Evolutionary conservation across 2,329 filamentous ascomycete genomes (phyloP).

Genomic region (Neoascochyta sp.): DNA sequence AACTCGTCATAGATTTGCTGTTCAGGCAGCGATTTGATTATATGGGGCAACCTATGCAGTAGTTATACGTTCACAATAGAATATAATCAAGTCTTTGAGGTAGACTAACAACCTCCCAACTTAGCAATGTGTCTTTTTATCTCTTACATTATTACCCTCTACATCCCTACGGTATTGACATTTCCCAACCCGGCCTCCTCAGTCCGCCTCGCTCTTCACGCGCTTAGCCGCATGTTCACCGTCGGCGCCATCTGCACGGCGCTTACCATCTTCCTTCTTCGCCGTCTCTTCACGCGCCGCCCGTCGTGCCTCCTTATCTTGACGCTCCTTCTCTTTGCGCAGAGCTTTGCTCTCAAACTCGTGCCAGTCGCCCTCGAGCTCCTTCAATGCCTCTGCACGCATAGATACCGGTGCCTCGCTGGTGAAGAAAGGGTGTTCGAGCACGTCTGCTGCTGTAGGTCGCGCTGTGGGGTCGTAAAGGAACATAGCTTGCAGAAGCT

Average conservation of each 20-base stretch:
- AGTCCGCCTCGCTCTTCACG: constrained; percentile 19
- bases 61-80: no score
- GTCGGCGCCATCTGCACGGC: constrained; percentile 26
- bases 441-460: constrained; percentile 76
- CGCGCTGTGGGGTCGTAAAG: constrained; percentile 80
- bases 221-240: constrained; percentile 35
- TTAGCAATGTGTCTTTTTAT: no score
- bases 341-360: constrained; percentile 97
- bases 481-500: constrained; percentile 81
- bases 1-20: no score
- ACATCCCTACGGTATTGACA: no score
- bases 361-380: constrained; percentile 92
- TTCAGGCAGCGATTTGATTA: no score
- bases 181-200: no score
- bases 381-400: constrained; percentile 77
- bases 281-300: constrained; percentile 29
- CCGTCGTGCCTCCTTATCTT: constrained; percentile 54
- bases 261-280: constrained; percentile 33
- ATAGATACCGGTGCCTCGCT: constrained; percentile 71
- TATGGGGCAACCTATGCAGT: no score
- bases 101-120: no score
- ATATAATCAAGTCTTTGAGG: no score
- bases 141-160: no score
- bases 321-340: constrained; percentile 78
- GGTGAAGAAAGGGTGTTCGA: constrained; percentile 85